Evolutionary conservation across 805 yeast species (phyloP).

Genomic region (Yarrowia deformans): DNA sequence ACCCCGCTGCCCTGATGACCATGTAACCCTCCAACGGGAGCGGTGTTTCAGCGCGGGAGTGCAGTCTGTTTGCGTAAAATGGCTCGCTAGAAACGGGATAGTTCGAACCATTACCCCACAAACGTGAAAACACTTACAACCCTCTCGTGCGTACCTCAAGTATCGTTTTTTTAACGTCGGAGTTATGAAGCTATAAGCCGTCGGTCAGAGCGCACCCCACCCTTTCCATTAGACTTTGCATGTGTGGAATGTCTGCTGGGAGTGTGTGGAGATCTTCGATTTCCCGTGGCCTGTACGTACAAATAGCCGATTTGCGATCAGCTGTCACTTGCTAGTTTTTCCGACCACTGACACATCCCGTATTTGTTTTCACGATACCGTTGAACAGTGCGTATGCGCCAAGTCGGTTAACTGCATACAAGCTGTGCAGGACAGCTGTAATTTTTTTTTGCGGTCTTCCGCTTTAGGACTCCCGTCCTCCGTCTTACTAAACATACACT

Average conservation of each 20-base stretch:
- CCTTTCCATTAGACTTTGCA: constrained; percentile 4
- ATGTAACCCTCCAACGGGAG: constrained; percentile 14
- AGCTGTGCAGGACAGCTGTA: neutral
- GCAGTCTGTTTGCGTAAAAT: neutral
- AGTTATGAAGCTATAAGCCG: constrained; percentile 3
- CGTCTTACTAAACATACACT: neutral
- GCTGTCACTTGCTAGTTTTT: neutral
- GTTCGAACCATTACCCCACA: neutral
- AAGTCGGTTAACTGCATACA: constrained; percentile 13
- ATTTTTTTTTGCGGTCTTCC: neutral
- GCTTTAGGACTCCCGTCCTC: neutral
- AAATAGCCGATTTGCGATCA: neutral
- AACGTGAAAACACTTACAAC: neutral
- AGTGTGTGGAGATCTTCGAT: neutral
- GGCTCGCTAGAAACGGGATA: neutral
- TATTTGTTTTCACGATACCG: neutral
- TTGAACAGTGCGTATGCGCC: constrained; percentile 7
- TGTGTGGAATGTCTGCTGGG: constrained; percentile 9
- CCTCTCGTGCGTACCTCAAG: neutral
- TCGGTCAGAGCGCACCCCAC: constrained; percentile 14
- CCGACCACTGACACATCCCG: neutral
- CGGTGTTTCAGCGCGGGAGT: neutral
- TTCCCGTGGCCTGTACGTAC: neutral
- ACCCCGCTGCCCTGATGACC: neutral
- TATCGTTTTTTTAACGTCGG: neutral